Evolutionary conservation across 2,329 filamentous ascomycete genomes (phyloP).

Genomic region (Helotiales sp.): DNA sequence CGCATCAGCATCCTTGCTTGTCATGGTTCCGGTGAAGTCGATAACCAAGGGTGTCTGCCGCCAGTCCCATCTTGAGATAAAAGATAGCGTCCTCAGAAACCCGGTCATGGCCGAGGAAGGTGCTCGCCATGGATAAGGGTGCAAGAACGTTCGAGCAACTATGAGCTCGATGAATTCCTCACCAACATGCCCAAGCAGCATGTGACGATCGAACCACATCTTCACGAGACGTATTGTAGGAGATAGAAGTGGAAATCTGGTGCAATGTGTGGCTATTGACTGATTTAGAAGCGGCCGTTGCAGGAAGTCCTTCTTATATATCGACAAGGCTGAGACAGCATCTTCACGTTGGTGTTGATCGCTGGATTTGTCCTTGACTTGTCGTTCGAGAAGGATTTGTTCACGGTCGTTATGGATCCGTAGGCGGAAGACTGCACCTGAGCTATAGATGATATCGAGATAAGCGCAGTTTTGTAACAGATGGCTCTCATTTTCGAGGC

Average conservation of each 20-base stretch:
- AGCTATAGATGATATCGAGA: conserved; percentile 76
- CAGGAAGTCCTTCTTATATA: conserved; percentile 70
- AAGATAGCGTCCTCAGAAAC: conserved; percentile 76
- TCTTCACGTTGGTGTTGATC: conserved; percentile 67
- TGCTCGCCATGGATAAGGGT: conserved; percentile 75
- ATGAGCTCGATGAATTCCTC: conserved; percentile 85
- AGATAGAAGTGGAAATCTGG: conserved; percentile 76
- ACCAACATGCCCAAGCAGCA: conserved; percentile 72
- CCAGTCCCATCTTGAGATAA: conserved; percentile 92
- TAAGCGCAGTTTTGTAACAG: conserved; percentile 76
- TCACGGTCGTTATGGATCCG: conserved; percentile 90
- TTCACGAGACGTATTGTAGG: conserved; percentile 83
- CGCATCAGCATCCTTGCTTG: conserved; percentile 56
- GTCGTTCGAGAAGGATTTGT: conserved; percentile 75
- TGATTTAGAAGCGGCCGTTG: conserved; percentile 79
- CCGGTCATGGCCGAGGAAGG: conserved; percentile 78
- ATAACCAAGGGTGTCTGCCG: conserved; percentile 77
- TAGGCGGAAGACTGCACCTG: conserved; percentile 75
- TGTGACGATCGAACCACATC: conserved; percentile 84
- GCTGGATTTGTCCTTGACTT: conserved; percentile 70
- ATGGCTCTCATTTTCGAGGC: conserved; percentile 73
- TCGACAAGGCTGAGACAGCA: conserved; percentile 66
- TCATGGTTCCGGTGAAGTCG: conserved; percentile 69
- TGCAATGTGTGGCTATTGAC: conserved; percentile 76
- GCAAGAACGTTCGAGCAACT: conserved; percentile 74